phyloP scores from a whole-genome alignment of 345 rosid genomes.

The Anastatica hierochuntica region DNA sequence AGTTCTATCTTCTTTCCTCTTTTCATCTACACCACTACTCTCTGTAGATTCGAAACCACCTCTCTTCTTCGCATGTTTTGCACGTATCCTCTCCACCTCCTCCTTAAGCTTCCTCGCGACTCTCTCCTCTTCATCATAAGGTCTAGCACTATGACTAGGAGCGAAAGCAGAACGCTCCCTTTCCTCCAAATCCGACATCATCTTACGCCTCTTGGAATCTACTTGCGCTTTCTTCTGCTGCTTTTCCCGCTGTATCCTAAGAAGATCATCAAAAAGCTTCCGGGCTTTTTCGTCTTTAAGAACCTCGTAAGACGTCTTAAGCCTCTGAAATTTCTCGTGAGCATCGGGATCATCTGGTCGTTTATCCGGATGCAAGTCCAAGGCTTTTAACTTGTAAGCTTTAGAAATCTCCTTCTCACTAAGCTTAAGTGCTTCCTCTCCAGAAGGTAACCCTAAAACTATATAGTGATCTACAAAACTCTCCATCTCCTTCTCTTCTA shows the following conservation, averaged over 20 bases:
- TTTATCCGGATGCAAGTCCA: slow-evolving; percentile 83
- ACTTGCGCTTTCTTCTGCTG: slow-evolving; percentile 22
- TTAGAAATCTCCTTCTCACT: slow-evolving; percentile 64
- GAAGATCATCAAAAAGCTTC: no score
- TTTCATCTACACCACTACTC: slow-evolving; percentile 24
- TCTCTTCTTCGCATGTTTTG: slow-evolving; percentile 40
- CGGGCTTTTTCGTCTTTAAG: slow-evolving; percentile 27
- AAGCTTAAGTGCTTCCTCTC: slow-evolving; percentile 75
- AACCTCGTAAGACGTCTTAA: slow-evolving; percentile 65
- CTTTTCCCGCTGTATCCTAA: no score
- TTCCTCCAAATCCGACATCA: slow-evolving; percentile 78
- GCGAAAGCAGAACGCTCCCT: slow-evolving; percentile 68
- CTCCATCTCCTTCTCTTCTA: slow-evolving; percentile 23
- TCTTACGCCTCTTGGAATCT: slow-evolving; percentile 60
- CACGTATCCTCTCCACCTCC: slow-evolving; percentile 64
- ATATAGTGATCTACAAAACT: slow-evolving; percentile 57
- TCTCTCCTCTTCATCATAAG: slow-evolving; percentile 48
- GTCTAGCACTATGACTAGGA: slow-evolving; percentile 33
- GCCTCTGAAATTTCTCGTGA: slow-evolving; percentile 61
- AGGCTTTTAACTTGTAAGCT: slow-evolving; percentile 66
- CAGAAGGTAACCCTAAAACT: slow-evolving; percentile 73
- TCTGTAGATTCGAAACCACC: slow-evolving; percentile 21
- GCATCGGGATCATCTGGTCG: slow-evolving; percentile 81
- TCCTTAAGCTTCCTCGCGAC: slow-evolving; percentile 57
- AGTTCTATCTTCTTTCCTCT: slow-evolving; percentile 21